Percentiles rank a stretch among this genome's conserved stretches.
phyloP scores from a whole-genome alignment of 306 rosid species.

The Astragalus membranaceus region DNA sequence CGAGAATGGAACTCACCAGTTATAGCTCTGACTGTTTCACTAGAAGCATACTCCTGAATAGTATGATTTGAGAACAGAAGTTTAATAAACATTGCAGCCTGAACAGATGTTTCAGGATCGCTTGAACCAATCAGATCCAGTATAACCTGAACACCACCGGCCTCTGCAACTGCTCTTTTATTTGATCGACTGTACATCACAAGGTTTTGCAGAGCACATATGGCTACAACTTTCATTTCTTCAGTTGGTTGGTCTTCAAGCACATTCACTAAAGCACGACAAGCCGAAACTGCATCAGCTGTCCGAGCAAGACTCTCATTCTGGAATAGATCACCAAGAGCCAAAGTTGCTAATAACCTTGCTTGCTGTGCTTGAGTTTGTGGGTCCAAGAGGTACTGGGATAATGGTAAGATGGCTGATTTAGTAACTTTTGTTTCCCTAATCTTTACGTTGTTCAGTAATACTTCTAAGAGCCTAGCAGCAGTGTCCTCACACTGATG shows the following conservation, averaged over 20 bases:
- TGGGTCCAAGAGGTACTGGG: slow-evolving; percentile 97
- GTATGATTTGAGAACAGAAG: slow-evolving; percentile 91
- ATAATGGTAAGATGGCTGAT: slow-evolving; percentile 80
- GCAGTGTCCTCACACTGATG: slow-evolving; percentile 97
- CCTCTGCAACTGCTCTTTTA: slow-evolving; percentile 99
- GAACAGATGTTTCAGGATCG: slow-evolving; percentile 90
- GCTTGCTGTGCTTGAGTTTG: slow-evolving; percentile 98
- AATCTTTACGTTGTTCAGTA: slow-evolving; percentile 90
- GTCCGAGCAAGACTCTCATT: slow-evolving; percentile 93
- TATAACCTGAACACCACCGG: slow-evolving; percentile 96
- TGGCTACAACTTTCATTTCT: slow-evolving; percentile 97
- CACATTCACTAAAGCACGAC: slow-evolving; percentile 95
- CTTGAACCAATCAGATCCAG: slow-evolving; percentile 93
- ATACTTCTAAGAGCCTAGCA: slow-evolving; percentile 87
- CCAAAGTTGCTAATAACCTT: slow-evolving; percentile 89
- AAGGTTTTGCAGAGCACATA: slow-evolving; percentile 96
- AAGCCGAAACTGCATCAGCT: slow-evolving; percentile 89
- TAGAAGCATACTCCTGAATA: slow-evolving; percentile 97
- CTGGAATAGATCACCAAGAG: slow-evolving; percentile 97
- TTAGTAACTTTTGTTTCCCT: slow-evolving; percentile 90
- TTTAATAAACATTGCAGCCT: slow-evolving; percentile 92
- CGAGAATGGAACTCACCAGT: slow-evolving; percentile 62
- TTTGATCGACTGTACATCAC: slow-evolving; percentile 95
- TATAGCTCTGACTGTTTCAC: slow-evolving; percentile 93
- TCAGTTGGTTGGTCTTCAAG: slow-evolving; percentile 99